These are phyloP conservation scores for Arabidopsis hybrid DNA, from an alignment of 441 rosid species.

Conservation along the genomic window DNA sequence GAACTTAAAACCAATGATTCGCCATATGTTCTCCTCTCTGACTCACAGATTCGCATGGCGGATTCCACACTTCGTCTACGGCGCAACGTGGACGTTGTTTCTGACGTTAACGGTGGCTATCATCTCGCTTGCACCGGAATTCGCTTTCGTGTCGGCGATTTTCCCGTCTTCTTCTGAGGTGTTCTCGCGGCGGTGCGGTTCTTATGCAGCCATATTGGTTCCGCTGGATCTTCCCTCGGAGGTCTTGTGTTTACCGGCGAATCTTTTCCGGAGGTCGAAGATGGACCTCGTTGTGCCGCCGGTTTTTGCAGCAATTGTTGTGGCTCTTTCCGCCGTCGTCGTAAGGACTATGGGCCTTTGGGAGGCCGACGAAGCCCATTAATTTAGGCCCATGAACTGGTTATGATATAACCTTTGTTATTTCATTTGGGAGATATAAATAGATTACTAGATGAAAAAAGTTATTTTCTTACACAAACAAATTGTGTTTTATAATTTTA, in stretches of 20 bases:
- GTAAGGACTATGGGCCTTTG: slow-evolving; percentile 70
- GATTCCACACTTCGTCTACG: slow-evolving; percentile 71
- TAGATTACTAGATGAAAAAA: not conserved
- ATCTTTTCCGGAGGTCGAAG: slow-evolving; percentile 62
- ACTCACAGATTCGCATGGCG: slow-evolving; percentile 54
- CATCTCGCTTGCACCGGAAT: slow-evolving; percentile 83
- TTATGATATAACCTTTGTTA: slow-evolving; percentile 16
- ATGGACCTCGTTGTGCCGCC: slow-evolving; percentile 79
- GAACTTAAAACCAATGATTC: slow-evolving; percentile 43
- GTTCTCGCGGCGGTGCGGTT: slow-evolving; percentile 55
- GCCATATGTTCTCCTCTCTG: slow-evolving; percentile 48
- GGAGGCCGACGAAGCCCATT: slow-evolving; percentile 51
- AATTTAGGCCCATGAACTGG: slow-evolving; percentile 3
- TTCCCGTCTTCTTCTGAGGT: slow-evolving; percentile 52
- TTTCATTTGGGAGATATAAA: slow-evolving; percentile 8
- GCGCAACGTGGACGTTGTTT: slow-evolving; percentile 77
- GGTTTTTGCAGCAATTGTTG: slow-evolving; percentile 81
- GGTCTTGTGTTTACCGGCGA: slow-evolving; percentile 74
- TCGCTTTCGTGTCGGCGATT: slow-evolving; percentile 80
- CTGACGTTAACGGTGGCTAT: slow-evolving; percentile 72
- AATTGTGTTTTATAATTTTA: not conserved
- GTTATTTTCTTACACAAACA: not conserved
- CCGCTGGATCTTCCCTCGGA: slow-evolving; percentile 79
- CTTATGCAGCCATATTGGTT: slow-evolving; percentile 58
- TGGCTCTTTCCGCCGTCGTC: slow-evolving; percentile 72